Base-by-base conservation (phyloP, 2,329 filamentous ascomycete species). In the Orbilia quercus region DNA sequence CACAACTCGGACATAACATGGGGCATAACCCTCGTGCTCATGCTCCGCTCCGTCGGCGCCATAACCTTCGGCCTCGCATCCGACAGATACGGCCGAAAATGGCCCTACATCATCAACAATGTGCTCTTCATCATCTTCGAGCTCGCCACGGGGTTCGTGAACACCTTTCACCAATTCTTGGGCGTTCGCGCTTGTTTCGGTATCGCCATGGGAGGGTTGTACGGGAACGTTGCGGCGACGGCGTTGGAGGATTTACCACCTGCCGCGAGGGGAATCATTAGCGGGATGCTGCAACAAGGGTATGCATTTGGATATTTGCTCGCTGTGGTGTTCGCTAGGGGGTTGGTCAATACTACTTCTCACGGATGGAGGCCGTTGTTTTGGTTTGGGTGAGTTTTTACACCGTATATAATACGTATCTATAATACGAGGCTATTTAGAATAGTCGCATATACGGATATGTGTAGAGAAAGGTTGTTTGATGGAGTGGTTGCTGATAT, bases 301-400 rank as follows among this genome's bases (percentile, higher is more conserved):
- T 93, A 92, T 79, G 89, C 89, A 0, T 85, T 92, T 75, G 91
- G 91, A 31, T 94, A 94, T 78, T 87, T 95, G 42, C 84, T 92
- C 75, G 91, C 91, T 4, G 90, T 90, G 1, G 90, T 86, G 12
- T 88, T 90, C 76, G 81, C 86, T 9, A 83, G 88, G 6, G 91
- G 84, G 2, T 84, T 95, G 5, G 87, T 93, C 54, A 82, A 90
- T 80, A 95, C 91, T 0, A 94, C 91, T 0, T 80, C 87, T 0
- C 89, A 96, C 79, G 88, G 85, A 58, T 96, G 92, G 92, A 85
- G 92, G 6, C 91, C 92, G 0, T 83, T 96, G 0, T 96, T 89
- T 83, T 96, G 92, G 92, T 96, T 96, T 80, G 92, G 89, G 67
- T 72, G 45, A 40, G 66, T 34, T 3, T 42, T 31, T 18, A 22